A percentile compares a stretch with the other conserved stretches of the same genome.
Evolutionary conservation across 1,139 yeast genomes (phyloP).

Genomic region (Blastobotrys elegans): DNA sequence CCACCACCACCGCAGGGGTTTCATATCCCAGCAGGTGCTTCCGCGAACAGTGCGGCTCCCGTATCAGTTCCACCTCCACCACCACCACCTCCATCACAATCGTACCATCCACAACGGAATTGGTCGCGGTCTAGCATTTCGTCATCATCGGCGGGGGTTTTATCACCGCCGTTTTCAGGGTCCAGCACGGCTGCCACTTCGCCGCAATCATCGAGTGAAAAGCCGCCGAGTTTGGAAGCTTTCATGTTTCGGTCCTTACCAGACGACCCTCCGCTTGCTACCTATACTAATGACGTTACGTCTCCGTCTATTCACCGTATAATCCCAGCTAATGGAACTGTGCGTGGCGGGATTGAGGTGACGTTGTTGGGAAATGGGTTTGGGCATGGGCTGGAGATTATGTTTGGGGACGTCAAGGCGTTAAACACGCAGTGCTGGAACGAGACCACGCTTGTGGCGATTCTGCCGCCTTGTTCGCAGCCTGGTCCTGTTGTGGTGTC

Average conservation of each 20-base stretch:
- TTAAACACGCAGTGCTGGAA: slow-evolving; percentile 76
- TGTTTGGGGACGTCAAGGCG: slow-evolving; percentile 78
- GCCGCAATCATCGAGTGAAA: neutral
- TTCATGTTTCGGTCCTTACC: neutral
- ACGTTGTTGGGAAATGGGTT: slow-evolving; percentile 81
- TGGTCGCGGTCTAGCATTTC: neutral
- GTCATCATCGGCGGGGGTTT: neutral
- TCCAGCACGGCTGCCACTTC: slow-evolving; percentile 8
- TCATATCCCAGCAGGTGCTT: no score
- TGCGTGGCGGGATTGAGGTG: slow-evolving; percentile 89
- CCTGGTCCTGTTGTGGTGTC: slow-evolving; percentile 88
- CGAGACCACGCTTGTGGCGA: slow-evolving; percentile 80
- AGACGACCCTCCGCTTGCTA: no score
- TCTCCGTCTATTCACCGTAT: slow-evolving; percentile 68
- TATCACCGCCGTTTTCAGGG: slow-evolving; percentile 1
- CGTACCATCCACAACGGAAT: neutral
- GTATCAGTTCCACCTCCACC: neutral
- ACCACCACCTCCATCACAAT: neutral
- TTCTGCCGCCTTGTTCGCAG: slow-evolving; percentile 76
- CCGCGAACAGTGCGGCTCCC: no score
- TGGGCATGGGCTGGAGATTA: slow-evolving; percentile 70
- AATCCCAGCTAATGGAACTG: slow-evolving; percentile 89
- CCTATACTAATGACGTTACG: neutral
- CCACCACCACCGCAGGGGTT: neutral
- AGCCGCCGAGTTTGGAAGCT: neutral